Conservation (phyloP, 805 yeast species). For the Ogataea ramenticola region DNA sequence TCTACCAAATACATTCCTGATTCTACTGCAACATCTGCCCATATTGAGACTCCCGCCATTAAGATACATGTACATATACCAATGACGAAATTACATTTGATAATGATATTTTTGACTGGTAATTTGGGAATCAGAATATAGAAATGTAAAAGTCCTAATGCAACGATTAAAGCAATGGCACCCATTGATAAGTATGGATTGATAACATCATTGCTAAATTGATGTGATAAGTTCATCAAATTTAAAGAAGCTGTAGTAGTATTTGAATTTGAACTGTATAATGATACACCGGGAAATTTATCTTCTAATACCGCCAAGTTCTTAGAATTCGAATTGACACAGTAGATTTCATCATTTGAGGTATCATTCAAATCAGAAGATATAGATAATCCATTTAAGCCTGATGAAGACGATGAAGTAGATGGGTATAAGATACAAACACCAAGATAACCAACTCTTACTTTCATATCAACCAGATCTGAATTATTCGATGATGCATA, state of each 20-base stretch:
- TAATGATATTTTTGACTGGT: constrained; percentile 31
- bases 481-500: constrained; percentile 26
- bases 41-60: constrained; percentile 64
- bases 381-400: constrained; percentile 4
- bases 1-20: constrained; percentile 37
- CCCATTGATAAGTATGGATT: constrained; percentile 51
- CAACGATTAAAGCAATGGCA: constrained; percentile 35
- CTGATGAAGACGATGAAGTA: constrained; percentile 4
- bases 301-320: constrained; percentile 13
- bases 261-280: constrained; percentile 25
- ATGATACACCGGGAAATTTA: constrained; percentile 26
- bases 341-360: constrained; percentile 28
- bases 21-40: constrained; percentile 50
- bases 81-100: constrained; percentile 22
- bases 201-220: constrained; percentile 37
- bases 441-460: constrained; percentile 50
- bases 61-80: constrained; percentile 33
- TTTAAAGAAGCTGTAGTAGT: constrained; percentile 31
- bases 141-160: constrained; percentile 32
- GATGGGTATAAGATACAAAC: constrained; percentile 36
- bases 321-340: constrained; percentile 13
- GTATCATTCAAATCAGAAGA: constrained; percentile 14
- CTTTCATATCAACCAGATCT: constrained; percentile 31
- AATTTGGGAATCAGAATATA: constrained; percentile 42
- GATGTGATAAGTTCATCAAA: constrained; percentile 38